Percentiles rank a stretch among this genome's conserved stretches.
These are phyloP conservation scores for Boletus rubroflammeus DNA, from an alignment of 768 basidiomycete genomes.

Conservation along the genomic window DNA sequence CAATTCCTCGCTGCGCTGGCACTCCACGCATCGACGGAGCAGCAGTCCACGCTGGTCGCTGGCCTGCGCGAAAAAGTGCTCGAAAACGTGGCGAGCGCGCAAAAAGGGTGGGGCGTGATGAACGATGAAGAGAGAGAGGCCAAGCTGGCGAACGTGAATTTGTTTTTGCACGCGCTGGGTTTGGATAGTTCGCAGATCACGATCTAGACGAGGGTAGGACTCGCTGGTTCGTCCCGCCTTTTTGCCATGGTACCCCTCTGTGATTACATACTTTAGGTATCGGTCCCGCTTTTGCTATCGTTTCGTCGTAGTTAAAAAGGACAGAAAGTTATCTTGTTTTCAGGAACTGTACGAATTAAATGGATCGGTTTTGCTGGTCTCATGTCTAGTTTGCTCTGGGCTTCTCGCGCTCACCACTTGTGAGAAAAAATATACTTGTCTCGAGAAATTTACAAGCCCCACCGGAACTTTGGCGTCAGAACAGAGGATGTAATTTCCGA, in stretches of 20 bases:
- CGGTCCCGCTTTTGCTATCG: constrained; percentile 3
- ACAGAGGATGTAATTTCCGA: neutral
- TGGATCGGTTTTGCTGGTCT: constrained; percentile 5
- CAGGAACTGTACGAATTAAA: constrained; percentile 18
- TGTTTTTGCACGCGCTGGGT: constrained; percentile 80
- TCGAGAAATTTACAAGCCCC: no score
- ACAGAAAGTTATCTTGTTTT: constrained; percentile 18
- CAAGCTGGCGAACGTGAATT: constrained; percentile 89
- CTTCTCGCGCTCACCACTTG: neutral
- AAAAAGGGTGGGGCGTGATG: constrained; percentile 62
- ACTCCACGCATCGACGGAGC: constrained; percentile 75
- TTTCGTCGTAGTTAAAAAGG: constrained; percentile 13
- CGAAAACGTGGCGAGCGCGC: constrained; percentile 79
- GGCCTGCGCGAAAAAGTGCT: constrained; percentile 89
- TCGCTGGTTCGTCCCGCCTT: neutral
- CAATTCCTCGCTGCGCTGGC: constrained; percentile 89
- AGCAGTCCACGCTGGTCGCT: constrained; percentile 85
- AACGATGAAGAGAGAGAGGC: constrained; percentile 71
- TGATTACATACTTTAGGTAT: neutral
- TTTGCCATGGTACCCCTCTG: neutral
- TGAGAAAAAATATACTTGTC: no score
- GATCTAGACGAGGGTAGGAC: constrained; percentile 26
- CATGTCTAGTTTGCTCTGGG: neutral
- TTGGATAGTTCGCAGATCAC: constrained; percentile 71
- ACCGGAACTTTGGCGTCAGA: neutral